Evolutionary conservation across 139 green algal species (phyloP).

Genomic region (Tetradesmus lagerheimii): DNA sequence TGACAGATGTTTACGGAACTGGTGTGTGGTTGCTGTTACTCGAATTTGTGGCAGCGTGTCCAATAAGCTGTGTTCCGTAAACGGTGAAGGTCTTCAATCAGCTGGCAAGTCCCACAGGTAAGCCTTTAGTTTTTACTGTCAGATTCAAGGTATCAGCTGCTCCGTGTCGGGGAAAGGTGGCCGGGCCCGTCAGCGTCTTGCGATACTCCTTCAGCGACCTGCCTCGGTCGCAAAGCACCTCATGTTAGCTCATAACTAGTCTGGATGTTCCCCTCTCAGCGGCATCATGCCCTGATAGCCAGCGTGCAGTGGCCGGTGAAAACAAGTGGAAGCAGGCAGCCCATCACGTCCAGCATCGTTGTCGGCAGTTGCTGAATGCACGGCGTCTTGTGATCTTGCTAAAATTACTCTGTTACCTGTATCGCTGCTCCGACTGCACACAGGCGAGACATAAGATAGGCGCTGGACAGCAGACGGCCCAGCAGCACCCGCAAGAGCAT

Average conservation of each 20-base stretch:
- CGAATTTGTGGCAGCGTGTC: background rate
- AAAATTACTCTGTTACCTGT: background rate
- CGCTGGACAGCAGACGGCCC: background rate
- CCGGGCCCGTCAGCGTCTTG: background rate
- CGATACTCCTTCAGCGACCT: background rate
- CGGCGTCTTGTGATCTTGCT: background rate
- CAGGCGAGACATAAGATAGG: background rate
- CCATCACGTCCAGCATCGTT: background rate
- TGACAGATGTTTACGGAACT: too few relatives aligned
- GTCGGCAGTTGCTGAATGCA: background rate
- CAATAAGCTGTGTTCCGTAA: background rate
- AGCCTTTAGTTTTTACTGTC: background rate
- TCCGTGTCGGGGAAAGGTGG: background rate
- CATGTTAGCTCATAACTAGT: too few relatives aligned
- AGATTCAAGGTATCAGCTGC: background rate
- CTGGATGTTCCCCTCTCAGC: background rate
- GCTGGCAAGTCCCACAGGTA: background rate
- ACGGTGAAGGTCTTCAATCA: background rate
- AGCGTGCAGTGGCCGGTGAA: background rate
- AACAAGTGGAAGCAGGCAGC: background rate
- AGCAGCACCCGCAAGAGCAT: background rate
- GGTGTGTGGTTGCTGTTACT: too few relatives aligned
- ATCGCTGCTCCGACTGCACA: background rate
- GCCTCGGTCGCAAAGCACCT: too few relatives aligned
- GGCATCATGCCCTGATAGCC: background rate